Percentiles rank a stretch among this genome's conserved stretches.
phyloP scores from a whole-genome alignment of 495 filamentous ascomycete genomes.

The Penicillium arizonense region DNA sequence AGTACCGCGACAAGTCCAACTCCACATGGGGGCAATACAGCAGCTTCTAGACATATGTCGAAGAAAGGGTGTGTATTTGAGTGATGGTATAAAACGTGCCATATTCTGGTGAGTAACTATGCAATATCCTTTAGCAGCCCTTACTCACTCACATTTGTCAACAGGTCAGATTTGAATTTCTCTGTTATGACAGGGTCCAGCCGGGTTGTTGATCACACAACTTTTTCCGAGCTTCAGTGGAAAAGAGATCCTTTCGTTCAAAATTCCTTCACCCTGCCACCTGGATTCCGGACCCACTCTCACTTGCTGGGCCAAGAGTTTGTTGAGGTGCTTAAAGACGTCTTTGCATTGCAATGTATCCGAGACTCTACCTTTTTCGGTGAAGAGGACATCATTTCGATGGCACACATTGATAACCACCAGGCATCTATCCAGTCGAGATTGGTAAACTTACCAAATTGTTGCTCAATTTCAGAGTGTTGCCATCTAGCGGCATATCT shows the following conservation, averaged over 20 bases:
- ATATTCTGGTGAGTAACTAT: constrained; percentile 35
- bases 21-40: constrained; percentile 35
- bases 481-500: constrained; percentile 38
- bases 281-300: constrained; percentile 25
- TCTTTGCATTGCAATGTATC: constrained; percentile 36
- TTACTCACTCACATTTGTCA: not conserved
- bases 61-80: constrained; percentile 25
- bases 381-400: constrained; percentile 23
- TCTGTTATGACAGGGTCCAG: constrained; percentile 31
- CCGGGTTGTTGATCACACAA: constrained; percentile 34
- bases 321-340: constrained; percentile 31
- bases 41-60: constrained; percentile 29
- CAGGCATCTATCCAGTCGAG: constrained; percentile 37
- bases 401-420: constrained; percentile 39
- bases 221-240: constrained; percentile 37
- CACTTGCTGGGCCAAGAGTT: constrained; percentile 25
- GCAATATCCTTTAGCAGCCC: not conserved
- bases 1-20: constrained; percentile 27
- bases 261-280: constrained; percentile 21
- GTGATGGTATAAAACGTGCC: constrained; percentile 36
- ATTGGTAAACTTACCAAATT: constrained; percentile 22
- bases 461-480: constrained; percentile 23
- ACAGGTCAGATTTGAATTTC: constrained; percentile 38
- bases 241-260: constrained; percentile 28
- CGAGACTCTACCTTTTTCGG: constrained; percentile 21